Base-by-base conservation (phyloP, 345 rosid genomes). In the Populus simonii region DNA sequence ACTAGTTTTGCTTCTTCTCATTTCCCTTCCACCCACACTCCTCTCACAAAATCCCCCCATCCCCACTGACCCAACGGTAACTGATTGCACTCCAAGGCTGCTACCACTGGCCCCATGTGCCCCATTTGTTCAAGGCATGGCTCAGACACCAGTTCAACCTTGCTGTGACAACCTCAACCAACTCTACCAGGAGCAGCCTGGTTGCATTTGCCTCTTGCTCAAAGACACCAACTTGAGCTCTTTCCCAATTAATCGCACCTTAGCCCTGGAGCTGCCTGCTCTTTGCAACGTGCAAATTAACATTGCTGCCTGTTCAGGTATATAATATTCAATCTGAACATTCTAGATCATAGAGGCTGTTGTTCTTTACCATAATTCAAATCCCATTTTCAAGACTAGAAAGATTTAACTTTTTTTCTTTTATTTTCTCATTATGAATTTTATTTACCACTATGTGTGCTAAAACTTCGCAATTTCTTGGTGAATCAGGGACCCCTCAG, bases 141-240 rank as follows among this genome's bases (percentile, higher is more conserved):
- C 79, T 74, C 92, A 22, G 68, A 81, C 80, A 11, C 99, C 97
- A 0, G 72, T 85, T 27, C 83, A 82, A 74, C 66, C 87, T 6
- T 94, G 98, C 84, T 90, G 98, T 49, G 79, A 89, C 83, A 87
- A 84, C 79, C 94, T 94, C 79, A 79, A 75, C 79, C 94, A 80
- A 6, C 81, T 92, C 71, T 88, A 82, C 80, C 63, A 16, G 76
- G 87, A 86, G 74, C 81, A 88, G 65, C 94, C 94, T 1, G 78
- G 66, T 2, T 93, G 99, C 78, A 85, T 92, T 35, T 94, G 99
- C 85, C 84, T 88, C 79, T 76, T 94, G 70, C 89, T 93, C 76
- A 89, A 87, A 71, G 83, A 83, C 81, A 82, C 92, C 45, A 66
- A 83, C 71, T 59, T 89, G 29, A 55, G 81, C 29, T 84, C 89